Evolutionary conservation across 2,329 filamentous ascomycete species (phyloP), one percentile per base, ranked within the genome.

Genomic region (Tolypocladium album): DNA sequence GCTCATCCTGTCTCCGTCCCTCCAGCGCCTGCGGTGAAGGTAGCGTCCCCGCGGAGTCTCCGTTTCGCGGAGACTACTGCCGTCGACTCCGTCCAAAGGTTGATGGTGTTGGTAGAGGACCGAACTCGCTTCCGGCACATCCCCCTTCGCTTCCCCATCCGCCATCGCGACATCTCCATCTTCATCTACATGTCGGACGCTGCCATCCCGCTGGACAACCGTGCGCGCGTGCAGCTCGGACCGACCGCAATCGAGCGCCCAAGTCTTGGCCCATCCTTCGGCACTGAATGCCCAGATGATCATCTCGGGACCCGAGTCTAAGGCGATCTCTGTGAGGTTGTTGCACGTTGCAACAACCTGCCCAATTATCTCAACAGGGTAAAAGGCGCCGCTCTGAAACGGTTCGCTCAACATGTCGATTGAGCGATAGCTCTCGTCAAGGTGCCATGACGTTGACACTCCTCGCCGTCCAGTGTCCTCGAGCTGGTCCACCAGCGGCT

Each of bases 211-310:
- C 50, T 73, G 68, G 17, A 72, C 64, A 13, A 58, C 61, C 36
- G 64, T 65, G 47, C 61, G 63, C 36, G 61, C 63, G 50, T 64
- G 58, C 22, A 57, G 59, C 45, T 65, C 61, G 31, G 52, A 57
- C 56, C 62, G 62, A 20, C 69, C 68, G 15, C 60, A 63, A 56
- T 71, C 61, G 42, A 74, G 58, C 22, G 65, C 68, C 72, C 72
- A 75, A 42, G 68, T 67, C 58, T 64, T 67, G 34, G 68, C 68
- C 69, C 66, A 71, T 24, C 72, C 72, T n/a, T 73, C 68, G 45
- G 67, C 64, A 57, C 67, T 69, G 57, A 73, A 73, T 2, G 66
- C 70, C 72, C 70, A 75, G 58, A 75, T 63, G 27, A 74, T 61
- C 68, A 74, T 67, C 50, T 72, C 68, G 7, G 70, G 69, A 39